Evolutionary conservation across 2,329 filamentous ascomycete species (phyloP).

Genomic region (Cladophialophora yegresii): DNA sequence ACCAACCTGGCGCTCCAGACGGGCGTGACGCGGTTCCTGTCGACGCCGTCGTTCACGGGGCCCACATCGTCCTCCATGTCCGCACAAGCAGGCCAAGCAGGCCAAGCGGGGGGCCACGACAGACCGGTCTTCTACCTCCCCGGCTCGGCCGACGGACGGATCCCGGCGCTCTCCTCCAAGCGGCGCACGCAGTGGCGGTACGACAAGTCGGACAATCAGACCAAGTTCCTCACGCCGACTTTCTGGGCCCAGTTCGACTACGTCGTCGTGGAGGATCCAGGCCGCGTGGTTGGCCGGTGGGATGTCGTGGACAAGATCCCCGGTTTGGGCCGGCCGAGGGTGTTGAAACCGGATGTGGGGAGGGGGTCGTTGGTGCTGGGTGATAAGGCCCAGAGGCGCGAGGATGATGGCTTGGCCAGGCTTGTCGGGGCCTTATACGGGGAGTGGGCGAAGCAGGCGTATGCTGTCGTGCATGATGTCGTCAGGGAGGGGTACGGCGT

Average conservation of each 20-base stretch:
- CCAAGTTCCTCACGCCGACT: constrained; percentile 48
- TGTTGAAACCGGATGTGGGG: constrained; percentile 50
- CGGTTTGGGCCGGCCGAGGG: constrained; percentile 54
- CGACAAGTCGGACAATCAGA: constrained; percentile 61
- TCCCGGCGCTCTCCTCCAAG: constrained; percentile 27
- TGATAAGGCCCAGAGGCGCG: constrained; percentile 11
- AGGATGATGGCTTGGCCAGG: constrained; percentile 42
- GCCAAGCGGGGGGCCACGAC: too few species aligned
- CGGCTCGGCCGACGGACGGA: constrained; percentile 34
- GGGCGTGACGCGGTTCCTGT: constrained; percentile 62
- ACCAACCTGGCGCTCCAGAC: constrained; percentile 66
- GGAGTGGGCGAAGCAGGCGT: constrained; percentile 17
- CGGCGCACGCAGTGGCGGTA: constrained; percentile 52
- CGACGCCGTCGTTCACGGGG: constrained; percentile 39
- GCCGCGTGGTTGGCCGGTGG: constrained; percentile 56
- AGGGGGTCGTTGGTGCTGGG: constrained; percentile 35
- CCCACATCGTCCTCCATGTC: constrained; percentile 14
- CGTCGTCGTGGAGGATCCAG: constrained; percentile 56
- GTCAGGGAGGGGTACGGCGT: constrained; percentile 38
- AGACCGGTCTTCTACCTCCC: constrained; percentile 31
- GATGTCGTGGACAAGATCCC: constrained; percentile 53
- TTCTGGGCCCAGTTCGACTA: constrained; percentile 65
- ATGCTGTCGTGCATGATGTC: constrained; percentile 40
- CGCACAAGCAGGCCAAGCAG: not conserved
- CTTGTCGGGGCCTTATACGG: constrained; percentile 36